Evolutionary conservation across 2,329 filamentous ascomycete genomes (phyloP), one percentile per base, ranked within the genome.

Genomic region (Blastomyces emzantsi): DNA sequence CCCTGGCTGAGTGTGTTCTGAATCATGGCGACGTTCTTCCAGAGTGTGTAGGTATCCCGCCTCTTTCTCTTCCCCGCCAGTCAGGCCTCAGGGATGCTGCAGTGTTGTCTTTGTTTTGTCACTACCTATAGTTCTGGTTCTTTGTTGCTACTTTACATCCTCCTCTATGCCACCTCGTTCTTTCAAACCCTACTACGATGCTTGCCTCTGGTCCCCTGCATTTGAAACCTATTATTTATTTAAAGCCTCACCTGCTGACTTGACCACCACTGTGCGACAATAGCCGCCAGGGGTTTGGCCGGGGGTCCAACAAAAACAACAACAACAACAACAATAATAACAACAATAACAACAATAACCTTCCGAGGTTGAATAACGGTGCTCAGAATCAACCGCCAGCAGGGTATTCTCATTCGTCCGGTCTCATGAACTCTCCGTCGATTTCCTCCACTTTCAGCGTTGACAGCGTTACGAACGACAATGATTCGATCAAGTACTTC

Each of bases 211-310:
- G 45, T 52, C 52, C 36, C 61, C 11, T 62, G 54, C 58, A 55
- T 62, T 65, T 64, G 64, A 63, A 60, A 62, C 63, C 62, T 69
- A 67, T 67, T 69, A 67, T 67, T 71, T 65, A 70, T 67, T 71
- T 66, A 70, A 67, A 66, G 28, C 47, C 9, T 28, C 47, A n/a
- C 33, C 28, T 67, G 68, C 70, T 73, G 66, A 72, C 69, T 62
- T 63, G 62, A 43, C 62, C 66, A 43, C 62, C 66, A 62, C 63
- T 65, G 43, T 60, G 54, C 33, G 28, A 60, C 54, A 51, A 39
- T 66, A 80, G 78, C 70, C 78, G 78, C 72, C 78, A 80, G 72
- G 78, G 78, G 65, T 80, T 80, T 73, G 78, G 78, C 70, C 72
- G 78, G 67, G 77, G 76, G 67, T 76, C 76, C 64, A 79, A 77